phyloP scores from a whole-genome alignment of 257 asterid genomes.

The Solanum clarkiae region DNA sequence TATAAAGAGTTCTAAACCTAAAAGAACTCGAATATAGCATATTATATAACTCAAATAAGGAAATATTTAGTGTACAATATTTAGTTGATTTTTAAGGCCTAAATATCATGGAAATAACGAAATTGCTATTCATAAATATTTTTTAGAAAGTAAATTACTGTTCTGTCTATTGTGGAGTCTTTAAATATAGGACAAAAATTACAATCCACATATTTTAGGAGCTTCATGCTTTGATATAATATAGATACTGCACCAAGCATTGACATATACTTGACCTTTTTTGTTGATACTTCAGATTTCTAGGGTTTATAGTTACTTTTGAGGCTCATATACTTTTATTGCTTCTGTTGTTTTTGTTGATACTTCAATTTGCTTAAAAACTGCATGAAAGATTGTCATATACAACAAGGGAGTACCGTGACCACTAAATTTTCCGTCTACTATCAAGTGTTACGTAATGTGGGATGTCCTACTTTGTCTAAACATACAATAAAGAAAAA shows the following conservation, averaged over 20 bases:
- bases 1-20: no score
- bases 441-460: not conserved
- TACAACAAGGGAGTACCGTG: not conserved
- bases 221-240: no score
- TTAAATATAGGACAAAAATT: no score
- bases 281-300: not conserved
- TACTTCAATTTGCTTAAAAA: not conserved
- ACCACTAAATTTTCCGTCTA: not conserved
- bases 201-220: no score
- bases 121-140: no score
- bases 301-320: not conserved
- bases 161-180: no score
- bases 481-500: not conserved
- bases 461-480: not conserved
- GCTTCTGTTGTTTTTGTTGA: not conserved
- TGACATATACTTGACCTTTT: not conserved
- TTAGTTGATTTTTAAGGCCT: no score
- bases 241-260: not conserved
- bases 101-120: no score
- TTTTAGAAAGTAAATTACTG: no score
- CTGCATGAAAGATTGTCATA: not conserved
- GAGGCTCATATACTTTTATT: not conserved
- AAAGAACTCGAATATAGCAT: no score
- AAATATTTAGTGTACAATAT: no score
- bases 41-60: no score